A percentile compares a stretch with the other conserved stretches of the same genome.
These are phyloP conservation scores for Ophiostoma fasciatum DNA, from an alignment of 2,329 filamentous ascomycete genomes.

Conservation along the genomic window DNA sequence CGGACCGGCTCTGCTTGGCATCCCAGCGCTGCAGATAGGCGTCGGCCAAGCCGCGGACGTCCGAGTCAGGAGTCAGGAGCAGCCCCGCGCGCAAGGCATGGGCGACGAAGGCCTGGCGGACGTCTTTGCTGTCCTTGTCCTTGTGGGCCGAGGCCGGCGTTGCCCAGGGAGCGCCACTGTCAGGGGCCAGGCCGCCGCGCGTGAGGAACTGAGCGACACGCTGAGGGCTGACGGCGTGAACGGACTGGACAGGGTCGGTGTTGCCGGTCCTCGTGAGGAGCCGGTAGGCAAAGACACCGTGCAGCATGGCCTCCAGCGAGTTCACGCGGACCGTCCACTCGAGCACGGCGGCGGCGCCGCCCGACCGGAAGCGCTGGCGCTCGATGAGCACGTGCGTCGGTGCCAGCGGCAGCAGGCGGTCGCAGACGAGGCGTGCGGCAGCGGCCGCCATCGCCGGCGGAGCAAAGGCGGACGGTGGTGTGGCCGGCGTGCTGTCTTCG, in stretches of 20 bases:
- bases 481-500: neutral
- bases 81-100: neutral
- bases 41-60: conserved; percentile 4
- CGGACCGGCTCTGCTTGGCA: conserved; percentile 4
- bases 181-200: conserved; percentile 13
- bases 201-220: conserved; percentile 39
- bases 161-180: too few species aligned
- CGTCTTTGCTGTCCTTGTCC: conserved; percentile 14
- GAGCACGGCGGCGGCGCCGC: conserved; percentile 47
- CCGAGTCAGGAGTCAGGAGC: neutral
- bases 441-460: conserved; percentile 21
- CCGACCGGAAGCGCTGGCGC: conserved; percentile 45
- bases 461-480: conserved; percentile 13
- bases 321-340: conserved; percentile 80
- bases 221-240: conserved; percentile 35
- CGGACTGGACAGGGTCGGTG: conserved; percentile 12
- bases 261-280: conserved; percentile 24
- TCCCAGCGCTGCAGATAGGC: conserved; percentile 9
- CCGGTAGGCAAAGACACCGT: conserved; percentile 50
- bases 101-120: conserved; percentile 12
- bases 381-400: conserved; percentile 60
- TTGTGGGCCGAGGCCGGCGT: too few species aligned
- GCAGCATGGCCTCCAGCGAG: conserved; percentile 67
- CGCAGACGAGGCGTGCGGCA: conserved; percentile 19
- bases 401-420: conserved; percentile 28